These are phyloP conservation scores for Monosporascus cannonballus DNA, from an alignment of 2,329 filamentous ascomycete genomes.

Conservation along the genomic window DNA sequence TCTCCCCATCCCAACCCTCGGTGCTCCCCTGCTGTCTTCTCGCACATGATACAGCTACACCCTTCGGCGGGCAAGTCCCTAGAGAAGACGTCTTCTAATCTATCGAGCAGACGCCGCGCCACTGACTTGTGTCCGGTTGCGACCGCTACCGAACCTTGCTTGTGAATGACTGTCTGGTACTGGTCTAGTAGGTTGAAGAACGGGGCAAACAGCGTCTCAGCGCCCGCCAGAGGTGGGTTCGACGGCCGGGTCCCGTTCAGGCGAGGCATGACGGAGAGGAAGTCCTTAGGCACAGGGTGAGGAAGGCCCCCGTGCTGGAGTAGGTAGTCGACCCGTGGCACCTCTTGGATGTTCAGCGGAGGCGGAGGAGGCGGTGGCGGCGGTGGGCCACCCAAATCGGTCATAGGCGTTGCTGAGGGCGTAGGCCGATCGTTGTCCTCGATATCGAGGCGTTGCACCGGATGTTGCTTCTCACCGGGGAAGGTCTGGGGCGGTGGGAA, in stretches of 20 bases:
- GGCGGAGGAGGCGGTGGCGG: slow-evolving; percentile 69
- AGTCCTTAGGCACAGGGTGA: slow-evolving; percentile 63
- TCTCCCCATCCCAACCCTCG: slow-evolving; percentile 89
- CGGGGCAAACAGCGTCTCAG: slow-evolving; percentile 72
- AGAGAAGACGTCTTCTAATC: slow-evolving; percentile 90
- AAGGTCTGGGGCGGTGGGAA: slow-evolving; percentile 41
- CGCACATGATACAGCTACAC: slow-evolving; percentile 84
- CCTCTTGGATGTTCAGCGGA: slow-evolving; percentile 61
- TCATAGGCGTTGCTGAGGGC: slow-evolving; percentile 34
- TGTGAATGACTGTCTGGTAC: slow-evolving; percentile 74
- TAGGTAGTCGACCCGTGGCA: slow-evolving; percentile 85
- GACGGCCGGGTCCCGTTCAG: slow-evolving; percentile 52
- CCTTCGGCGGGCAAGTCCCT: slow-evolving; percentile 81
- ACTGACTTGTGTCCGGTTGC: slow-evolving; percentile 93
- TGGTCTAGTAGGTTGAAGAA: slow-evolving; percentile 80
- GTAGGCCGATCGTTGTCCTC: slow-evolving; percentile 33
- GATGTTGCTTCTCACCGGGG: slow-evolving; percentile 31
- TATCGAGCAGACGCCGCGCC: slow-evolving; percentile 81
- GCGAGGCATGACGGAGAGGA: slow-evolving; percentile 59
- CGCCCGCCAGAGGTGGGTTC: slow-evolving; percentile 59
- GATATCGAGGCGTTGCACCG: slow-evolving; percentile 28
- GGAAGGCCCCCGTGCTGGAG: slow-evolving; percentile 80
- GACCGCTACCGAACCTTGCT: slow-evolving; percentile 85
- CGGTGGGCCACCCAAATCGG: slow-evolving; percentile 39
- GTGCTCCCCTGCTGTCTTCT: slow-evolving; percentile 52